These are phyloP conservation scores for Suillus bovinus DNA, from an alignment of 768 basidiomycete genomes.

Conservation along the genomic window DNA sequence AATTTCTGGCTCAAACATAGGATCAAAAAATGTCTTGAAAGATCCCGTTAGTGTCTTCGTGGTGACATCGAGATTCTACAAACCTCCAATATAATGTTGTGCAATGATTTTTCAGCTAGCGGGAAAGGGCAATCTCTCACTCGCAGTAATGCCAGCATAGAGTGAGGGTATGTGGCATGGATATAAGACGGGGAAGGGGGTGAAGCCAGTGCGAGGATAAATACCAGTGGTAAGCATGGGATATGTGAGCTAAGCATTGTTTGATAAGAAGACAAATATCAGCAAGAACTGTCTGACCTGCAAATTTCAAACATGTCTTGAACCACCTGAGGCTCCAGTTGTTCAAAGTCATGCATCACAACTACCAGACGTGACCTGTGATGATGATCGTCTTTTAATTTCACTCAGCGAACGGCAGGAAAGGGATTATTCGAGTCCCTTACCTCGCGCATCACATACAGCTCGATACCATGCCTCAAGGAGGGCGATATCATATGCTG, in stretches of 20 bases:
- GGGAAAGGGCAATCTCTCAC: slow-evolving; percentile 53
- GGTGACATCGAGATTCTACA: slow-evolving; percentile 1
- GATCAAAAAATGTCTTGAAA: slow-evolving; percentile 63
- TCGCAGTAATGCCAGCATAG: slow-evolving; percentile 58
- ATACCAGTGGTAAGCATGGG: slow-evolving; percentile 59
- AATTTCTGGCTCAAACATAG: slow-evolving; percentile 57
- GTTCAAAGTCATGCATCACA: slow-evolving; percentile 74
- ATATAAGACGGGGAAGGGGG: slow-evolving; percentile 57
- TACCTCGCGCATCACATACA: slow-evolving; percentile 40
- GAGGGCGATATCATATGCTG: slow-evolving; percentile 60
- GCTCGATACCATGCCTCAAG: slow-evolving; percentile 62
- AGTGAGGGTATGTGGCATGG: slow-evolving; percentile 57
- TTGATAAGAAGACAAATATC: slow-evolving; percentile 5
- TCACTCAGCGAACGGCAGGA: slow-evolving; percentile 7
- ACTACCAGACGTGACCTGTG: slow-evolving; percentile 47
- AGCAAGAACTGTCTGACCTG: slow-evolving; percentile 44
- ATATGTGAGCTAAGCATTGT: slow-evolving; percentile 32
- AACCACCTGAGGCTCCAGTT: slow-evolving; percentile 60
- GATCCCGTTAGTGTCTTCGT: slow-evolving; percentile 4
- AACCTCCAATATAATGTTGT: slow-evolving; percentile 58
- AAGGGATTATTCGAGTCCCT: slow-evolving; percentile 2
- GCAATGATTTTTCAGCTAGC: slow-evolving; percentile 46
- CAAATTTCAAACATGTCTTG: slow-evolving; percentile 73
- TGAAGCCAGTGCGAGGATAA: slow-evolving; percentile 61
- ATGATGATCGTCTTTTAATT: slow-evolving; percentile 14